Percentiles rank a stretch among this genome's conserved stretches.
These are phyloP conservation scores for Mallotus japonicus DNA, from an alignment of 441 rosid genomes.

Conservation along the genomic window DNA sequence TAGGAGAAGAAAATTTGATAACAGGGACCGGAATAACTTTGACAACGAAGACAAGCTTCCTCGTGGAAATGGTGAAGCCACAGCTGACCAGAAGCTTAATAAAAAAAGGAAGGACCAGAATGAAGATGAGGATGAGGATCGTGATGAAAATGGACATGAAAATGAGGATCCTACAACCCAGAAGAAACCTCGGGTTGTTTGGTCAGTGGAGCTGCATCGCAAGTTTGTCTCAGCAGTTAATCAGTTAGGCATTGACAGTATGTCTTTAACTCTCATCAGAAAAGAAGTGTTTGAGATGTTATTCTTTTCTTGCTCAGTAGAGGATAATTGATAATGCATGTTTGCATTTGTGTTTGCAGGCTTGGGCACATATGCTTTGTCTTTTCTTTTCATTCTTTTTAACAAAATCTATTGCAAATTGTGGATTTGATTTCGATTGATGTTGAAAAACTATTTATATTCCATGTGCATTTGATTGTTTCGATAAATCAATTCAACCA, in stretches of 20 bases:
- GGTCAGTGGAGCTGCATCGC: constrained; percentile 88
- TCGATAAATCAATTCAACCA: constrained; percentile 7
- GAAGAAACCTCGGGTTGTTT: constrained; percentile 93
- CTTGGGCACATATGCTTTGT: not conserved
- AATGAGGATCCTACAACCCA: constrained; percentile 64
- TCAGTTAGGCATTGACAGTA: constrained; percentile 85
- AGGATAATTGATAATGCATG: not conserved
- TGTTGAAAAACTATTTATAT: not conserved
- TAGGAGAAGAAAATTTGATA: constrained; percentile 59
- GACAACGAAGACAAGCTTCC: constrained; percentile 39
- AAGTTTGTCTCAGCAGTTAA: constrained; percentile 89
- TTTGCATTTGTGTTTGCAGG: not conserved
- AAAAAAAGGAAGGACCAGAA: constrained; percentile 69
- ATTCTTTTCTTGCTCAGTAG: not conserved
- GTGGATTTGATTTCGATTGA: not conserved
- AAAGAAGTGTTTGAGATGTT: constrained; percentile 5
- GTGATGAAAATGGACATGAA: constrained; percentile 63
- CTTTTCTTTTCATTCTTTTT: not conserved
- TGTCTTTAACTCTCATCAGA: constrained; percentile 35
- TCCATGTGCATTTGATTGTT: not conserved
- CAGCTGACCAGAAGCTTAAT: constrained; percentile 40
- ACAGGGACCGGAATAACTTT: constrained; percentile 33
- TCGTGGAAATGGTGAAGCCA: constrained; percentile 37
- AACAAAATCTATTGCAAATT: not conserved
- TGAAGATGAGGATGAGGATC: constrained; percentile 72